Base-by-base conservation (phyloP, 2,329 filamentous ascomycete genomes). In the Colletotrichum shisoi region DNA sequence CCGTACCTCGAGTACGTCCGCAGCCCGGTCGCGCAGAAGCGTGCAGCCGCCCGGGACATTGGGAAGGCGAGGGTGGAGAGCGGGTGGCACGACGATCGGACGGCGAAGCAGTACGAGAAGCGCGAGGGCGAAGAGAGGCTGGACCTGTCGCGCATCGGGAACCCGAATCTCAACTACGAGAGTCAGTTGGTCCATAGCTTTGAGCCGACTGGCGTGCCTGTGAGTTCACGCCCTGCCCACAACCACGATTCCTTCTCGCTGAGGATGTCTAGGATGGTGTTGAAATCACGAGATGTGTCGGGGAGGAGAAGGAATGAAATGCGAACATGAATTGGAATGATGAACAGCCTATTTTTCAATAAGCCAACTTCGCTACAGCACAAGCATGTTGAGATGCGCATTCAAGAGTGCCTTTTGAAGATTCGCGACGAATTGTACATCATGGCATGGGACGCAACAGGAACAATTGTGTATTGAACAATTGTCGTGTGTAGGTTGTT, bases 1-100 rank as follows among this genome's bases (percentile, higher is more conserved):
- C 85, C 85, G 1, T 92, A 92, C 72, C 77, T 91, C 53, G 85
- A 88, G 71, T 93, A 92, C 71, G 89, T 93, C 52, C 81, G 89
- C 62, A 87, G 85, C 70, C 86, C 81, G 37, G 85, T 89, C 2
- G 80, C 83, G 45, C 80, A 90, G 76, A 93, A 93, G 80, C 79
- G 80, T 57, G 76, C 79, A 66, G 80, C 73, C 4, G 75, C 77
- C 53, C 80, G 71, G 9, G 75, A 76, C 27, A 42, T 27, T 5
- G 61, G 51, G 19, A 39, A 12, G 73, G 76, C 39, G 74, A 74
- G 13, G 71, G 21, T 52, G 70, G 9, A 69, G 37, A 68, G 74
- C 54, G 73, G 54, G 42, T 72, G 59, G 72, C 72, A 85, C 69
- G 77, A 76, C 15, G 80, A 83, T 51, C 78, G 75, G 62, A 81